These are phyloP conservation scores for Penicillium bovifimosum DNA, from an alignment of 495 filamentous ascomycete genomes.

Conservation along the genomic window DNA sequence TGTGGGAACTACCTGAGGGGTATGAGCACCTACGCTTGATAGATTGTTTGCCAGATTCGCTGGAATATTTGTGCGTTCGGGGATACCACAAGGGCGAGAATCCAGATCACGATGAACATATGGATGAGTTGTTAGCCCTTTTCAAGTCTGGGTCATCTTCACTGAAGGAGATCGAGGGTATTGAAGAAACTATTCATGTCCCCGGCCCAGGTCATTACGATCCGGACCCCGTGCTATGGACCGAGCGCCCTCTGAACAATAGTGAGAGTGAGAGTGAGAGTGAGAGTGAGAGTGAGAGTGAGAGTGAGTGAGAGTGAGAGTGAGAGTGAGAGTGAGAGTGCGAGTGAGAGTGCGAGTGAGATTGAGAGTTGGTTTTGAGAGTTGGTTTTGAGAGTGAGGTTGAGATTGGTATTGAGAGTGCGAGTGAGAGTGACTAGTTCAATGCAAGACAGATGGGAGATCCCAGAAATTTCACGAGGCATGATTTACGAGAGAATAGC, in stretches of 20 bases:
- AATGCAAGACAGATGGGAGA: background rate
- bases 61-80: slow-evolving; percentile 26
- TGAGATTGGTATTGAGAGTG: too few relatives aligned
- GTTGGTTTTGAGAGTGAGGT: too few relatives aligned
- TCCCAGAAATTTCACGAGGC: too few relatives aligned
- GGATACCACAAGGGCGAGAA: slow-evolving; percentile 20
- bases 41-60: slow-evolving; percentile 15
- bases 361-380: too few relatives aligned
- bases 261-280: background rate
- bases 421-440: background rate
- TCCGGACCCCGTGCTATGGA: slow-evolving; percentile 15
- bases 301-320: too few relatives aligned
- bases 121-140: slow-evolving; percentile 13
- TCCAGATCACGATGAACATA: slow-evolving; percentile 13
- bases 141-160: slow-evolving; percentile 8
- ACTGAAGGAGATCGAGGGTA: slow-evolving; percentile 16
- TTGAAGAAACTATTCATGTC: slow-evolving; percentile 21
- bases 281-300: background rate
- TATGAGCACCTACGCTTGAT: slow-evolving; percentile 2
- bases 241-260: background rate
- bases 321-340: too few relatives aligned
- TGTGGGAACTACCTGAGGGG: too few relatives aligned
- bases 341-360: too few relatives aligned
- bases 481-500: too few relatives aligned
- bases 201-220: slow-evolving; percentile 15